Conservation (phyloP, 225 moss, liverwort and hornwort genomes). For the Bryum argenteum region DNA sequence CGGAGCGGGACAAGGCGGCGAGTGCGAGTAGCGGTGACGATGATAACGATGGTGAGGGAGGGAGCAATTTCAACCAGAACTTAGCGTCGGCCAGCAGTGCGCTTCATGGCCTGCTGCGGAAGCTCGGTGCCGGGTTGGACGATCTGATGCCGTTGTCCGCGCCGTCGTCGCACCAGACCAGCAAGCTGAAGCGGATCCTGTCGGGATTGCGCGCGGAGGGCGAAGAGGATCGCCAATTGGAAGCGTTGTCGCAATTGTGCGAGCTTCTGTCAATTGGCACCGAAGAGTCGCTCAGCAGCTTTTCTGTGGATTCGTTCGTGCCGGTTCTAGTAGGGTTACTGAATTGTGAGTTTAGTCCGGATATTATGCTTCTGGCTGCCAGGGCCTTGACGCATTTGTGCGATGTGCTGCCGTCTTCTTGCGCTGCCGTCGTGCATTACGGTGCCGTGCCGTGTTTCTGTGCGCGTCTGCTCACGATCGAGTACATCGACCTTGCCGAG, state of each 20-base stretch:
- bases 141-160: constrained; percentile 90
- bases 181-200: constrained; percentile 95
- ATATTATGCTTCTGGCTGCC: constrained; percentile 98
- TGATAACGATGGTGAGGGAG: constrained; percentile 91
- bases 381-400: constrained; percentile 99
- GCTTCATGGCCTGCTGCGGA: constrained; percentile 87
- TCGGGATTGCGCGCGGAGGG: constrained; percentile 95
- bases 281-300: constrained; percentile 98
- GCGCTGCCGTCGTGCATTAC: constrained; percentile 98
- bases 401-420: constrained; percentile 99
- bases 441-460: constrained; percentile 99
- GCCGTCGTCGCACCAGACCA: constrained; percentile 88
- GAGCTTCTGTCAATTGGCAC: constrained; percentile 98
- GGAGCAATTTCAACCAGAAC: constrained; percentile 92
- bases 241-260: constrained; percentile 96
- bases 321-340: constrained; percentile 96
- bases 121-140: constrained; percentile 95
- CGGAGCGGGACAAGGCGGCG: constrained; percentile 56
- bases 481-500: constrained; percentile 98
- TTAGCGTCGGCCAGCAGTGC: constrained; percentile 95
- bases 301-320: constrained; percentile 99
- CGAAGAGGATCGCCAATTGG: constrained; percentile 96
- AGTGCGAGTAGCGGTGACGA: constrained; percentile 65
- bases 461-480: constrained; percentile 92
- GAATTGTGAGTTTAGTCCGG: constrained; percentile 96